phyloP scores from a whole-genome alignment of 2,329 filamentous ascomycete species.

The Aspergillus calidoustus region DNA sequence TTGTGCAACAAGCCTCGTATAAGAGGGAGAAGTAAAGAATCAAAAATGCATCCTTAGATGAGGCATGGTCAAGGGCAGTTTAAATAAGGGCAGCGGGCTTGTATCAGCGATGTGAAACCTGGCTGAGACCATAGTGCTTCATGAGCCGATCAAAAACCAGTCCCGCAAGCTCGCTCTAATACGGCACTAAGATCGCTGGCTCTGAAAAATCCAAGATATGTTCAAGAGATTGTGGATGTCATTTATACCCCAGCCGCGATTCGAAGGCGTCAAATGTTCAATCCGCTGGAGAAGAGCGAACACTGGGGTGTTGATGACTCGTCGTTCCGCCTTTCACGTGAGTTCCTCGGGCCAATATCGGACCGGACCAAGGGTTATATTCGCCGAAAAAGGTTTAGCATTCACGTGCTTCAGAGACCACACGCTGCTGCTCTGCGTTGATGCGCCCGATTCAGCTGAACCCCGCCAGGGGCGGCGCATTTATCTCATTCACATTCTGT shows the following conservation, averaged over 20 bases:
- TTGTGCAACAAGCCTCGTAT: conserved; percentile 12
- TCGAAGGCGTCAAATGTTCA: too few species aligned
- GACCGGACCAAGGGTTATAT: too few species aligned
- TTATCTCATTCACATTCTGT: too few species aligned
- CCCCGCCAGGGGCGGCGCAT: too few species aligned
- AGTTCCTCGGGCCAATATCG: too few species aligned
- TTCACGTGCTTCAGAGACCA: too few species aligned
- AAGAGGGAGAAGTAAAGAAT: conserved; percentile 23
- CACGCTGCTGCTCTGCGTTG: too few species aligned
- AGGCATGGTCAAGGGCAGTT: conserved; percentile 20
- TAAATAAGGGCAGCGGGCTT: conserved; percentile 24
- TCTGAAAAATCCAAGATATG: background rate
- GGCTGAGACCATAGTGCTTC: conserved; percentile 17
- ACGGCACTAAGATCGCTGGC: background rate
- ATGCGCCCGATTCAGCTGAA: too few species aligned
- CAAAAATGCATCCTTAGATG: conserved; percentile 17
- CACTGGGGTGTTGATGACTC: too few species aligned
- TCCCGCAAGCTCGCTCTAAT: background rate
- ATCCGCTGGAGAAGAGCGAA: too few species aligned
- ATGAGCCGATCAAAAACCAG: conserved; percentile 5
- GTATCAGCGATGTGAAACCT: conserved; percentile 16
- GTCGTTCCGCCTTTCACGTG: too few species aligned
- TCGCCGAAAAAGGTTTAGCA: too few species aligned
- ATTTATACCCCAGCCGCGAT: background rate
- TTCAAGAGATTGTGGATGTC: background rate